Conservation (phyloP, 768 basidiomycete species). For the Lactarius deliciosus region DNA sequence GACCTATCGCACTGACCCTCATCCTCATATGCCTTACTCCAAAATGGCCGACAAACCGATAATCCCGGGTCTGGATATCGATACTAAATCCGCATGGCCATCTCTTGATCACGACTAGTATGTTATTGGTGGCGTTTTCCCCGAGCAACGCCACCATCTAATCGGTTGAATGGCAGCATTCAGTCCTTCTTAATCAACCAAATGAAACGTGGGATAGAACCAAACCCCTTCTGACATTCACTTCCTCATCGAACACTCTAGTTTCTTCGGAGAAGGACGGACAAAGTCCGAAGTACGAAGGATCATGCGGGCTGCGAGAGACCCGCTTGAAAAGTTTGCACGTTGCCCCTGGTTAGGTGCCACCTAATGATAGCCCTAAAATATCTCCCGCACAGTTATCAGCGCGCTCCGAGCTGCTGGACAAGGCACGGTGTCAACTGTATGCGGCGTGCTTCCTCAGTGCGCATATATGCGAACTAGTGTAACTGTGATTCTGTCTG, state of each 20-base stretch:
- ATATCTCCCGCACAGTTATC: constrained; percentile 8
- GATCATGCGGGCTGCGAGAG: constrained; percentile 15
- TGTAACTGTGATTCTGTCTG: neutral
- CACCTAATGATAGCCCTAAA: neutral
- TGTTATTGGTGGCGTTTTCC: neutral
- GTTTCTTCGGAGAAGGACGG: constrained; percentile 17
- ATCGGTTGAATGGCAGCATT: constrained; percentile 4
- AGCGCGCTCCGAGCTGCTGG: constrained; percentile 1
- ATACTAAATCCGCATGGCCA: neutral
- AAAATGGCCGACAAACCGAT: constrained; percentile 1
- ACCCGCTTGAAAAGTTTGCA: constrained; percentile 21
- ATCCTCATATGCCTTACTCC: neutral
- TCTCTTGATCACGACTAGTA: constrained; percentile 18
- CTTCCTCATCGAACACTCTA: neutral
- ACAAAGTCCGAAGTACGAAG: constrained; percentile 11
- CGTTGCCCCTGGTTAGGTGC: neutral
- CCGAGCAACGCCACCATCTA: neutral
- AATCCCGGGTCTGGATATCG: neutral
- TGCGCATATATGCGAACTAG: constrained; percentile 15
- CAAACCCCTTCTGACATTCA: neutral
- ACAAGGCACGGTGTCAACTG: constrained; percentile 14
- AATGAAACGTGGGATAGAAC: constrained; percentile 19
- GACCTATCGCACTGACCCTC: neutral
- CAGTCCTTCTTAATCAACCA: constrained; percentile 12
- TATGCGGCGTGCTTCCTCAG: constrained; percentile 8